Evolutionary conservation across 306 rosid species (phyloP).

Genomic region (Prosopis cineraria): DNA sequence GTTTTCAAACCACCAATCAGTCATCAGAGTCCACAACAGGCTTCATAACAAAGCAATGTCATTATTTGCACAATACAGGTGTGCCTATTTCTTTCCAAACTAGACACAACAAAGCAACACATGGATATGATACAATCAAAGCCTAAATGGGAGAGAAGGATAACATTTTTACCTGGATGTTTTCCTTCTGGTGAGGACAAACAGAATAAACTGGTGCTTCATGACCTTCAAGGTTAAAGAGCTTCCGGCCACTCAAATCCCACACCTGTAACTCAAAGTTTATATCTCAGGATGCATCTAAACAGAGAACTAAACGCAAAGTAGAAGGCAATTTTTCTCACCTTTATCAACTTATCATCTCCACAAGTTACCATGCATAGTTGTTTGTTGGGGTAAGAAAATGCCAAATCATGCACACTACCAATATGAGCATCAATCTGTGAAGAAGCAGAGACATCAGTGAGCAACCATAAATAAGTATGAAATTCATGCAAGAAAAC

Average conservation of each 20-base stretch:
- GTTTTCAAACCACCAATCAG: neutral
- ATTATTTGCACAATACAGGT: neutral
- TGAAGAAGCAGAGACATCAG: neutral
- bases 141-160: neutral
- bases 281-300: constrained; percentile 16
- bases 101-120: neutral
- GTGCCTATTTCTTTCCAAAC: neutral
- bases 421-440: constrained; percentile 70
- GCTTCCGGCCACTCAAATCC: constrained; percentile 63
- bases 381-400: constrained; percentile 60
- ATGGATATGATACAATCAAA: neutral
- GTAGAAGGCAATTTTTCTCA: constrained; percentile 17
- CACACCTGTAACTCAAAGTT: constrained; percentile 62
- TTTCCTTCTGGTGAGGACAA: constrained; percentile 74
- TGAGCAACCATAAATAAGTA: neutral
- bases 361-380: constrained; percentile 66
- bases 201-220: constrained; percentile 76
- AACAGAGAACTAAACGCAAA: neutral
- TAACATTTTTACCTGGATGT: constrained; percentile 50
- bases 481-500: neutral
- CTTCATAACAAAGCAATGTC: constrained; percentile 5
- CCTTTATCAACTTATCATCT: constrained; percentile 79
- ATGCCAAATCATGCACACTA: constrained; percentile 67
- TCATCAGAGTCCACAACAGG: neutral
- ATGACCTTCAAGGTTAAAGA: constrained; percentile 73